Conservation (phyloP, 371 early-diverging fungal species). For the Batrachochytrium dendrobatidis region DNA sequence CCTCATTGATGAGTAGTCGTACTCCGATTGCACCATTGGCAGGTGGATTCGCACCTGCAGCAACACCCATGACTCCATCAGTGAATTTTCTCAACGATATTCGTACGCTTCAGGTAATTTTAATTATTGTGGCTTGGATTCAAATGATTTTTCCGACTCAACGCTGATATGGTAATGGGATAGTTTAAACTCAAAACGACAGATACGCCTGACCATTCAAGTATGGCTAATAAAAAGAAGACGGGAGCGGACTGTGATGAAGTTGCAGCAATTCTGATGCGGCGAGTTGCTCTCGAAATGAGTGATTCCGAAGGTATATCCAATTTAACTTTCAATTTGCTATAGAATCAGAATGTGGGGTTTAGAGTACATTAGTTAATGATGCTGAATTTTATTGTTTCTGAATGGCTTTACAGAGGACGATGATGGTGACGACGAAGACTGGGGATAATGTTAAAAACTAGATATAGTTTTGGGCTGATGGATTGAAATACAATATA, state of each 20-base stretch:
- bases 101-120: not conserved
- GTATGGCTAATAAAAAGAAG: not conserved
- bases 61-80: not conserved
- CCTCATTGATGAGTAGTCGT: not conserved
- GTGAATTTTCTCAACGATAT: constrained; percentile 1
- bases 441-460: too few species aligned
- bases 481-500: too few species aligned
- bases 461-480: too few species aligned
- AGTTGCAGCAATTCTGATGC: constrained; percentile 41
- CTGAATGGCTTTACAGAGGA: not conserved
- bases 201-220: not conserved
- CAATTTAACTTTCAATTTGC: not conserved
- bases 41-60: not conserved
- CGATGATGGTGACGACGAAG: not conserved
- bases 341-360: too few species aligned
- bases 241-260: constrained; percentile 12
- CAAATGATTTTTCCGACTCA: not conserved
- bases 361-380: too few species aligned
- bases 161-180: not conserved
- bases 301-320: constrained; percentile 34
- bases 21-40: not conserved
- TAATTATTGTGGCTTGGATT: not conserved
- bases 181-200: not conserved
- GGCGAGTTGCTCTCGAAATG: constrained; percentile 41
- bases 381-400: too few species aligned